Evolutionary conservation across 495 filamentous ascomycete species (phyloP).

Genomic region (Penicillium herquei): DNA sequence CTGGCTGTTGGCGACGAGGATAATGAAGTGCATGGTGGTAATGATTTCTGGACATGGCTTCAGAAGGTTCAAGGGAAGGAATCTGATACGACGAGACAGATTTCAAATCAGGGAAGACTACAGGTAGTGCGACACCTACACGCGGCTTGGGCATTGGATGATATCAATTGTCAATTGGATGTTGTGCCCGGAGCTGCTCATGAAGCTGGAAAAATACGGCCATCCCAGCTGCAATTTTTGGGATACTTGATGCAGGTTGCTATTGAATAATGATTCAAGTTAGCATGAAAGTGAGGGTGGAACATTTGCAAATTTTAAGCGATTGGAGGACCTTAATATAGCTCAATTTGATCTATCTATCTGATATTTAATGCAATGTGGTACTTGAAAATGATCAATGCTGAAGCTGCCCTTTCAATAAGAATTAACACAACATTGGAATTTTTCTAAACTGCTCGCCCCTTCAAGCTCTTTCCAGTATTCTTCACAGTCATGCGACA

Average conservation of each 20-base stretch:
- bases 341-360: too few relatives aligned
- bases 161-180: not conserved
- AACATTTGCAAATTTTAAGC: too few relatives aligned
- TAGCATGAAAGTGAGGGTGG: too few relatives aligned
- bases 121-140: not conserved
- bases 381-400: too few relatives aligned
- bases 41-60: constrained; percentile 1
- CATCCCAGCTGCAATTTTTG: not conserved
- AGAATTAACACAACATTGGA: too few relatives aligned
- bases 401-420: too few relatives aligned
- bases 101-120: not conserved
- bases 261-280: not conserved
- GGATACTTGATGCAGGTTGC: not conserved
- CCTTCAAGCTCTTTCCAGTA: too few relatives aligned
- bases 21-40: not conserved
- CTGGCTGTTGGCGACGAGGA: not conserved
- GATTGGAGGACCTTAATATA: too few relatives aligned
- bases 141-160: not conserved
- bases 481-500: too few relatives aligned
- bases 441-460: too few relatives aligned
- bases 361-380: too few relatives aligned
- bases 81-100: not conserved
- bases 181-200: not conserved
- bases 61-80: not conserved
- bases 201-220: not conserved